Conservation (phyloP, 164 flowering plant species). For the Protea cynaroides region DNA sequence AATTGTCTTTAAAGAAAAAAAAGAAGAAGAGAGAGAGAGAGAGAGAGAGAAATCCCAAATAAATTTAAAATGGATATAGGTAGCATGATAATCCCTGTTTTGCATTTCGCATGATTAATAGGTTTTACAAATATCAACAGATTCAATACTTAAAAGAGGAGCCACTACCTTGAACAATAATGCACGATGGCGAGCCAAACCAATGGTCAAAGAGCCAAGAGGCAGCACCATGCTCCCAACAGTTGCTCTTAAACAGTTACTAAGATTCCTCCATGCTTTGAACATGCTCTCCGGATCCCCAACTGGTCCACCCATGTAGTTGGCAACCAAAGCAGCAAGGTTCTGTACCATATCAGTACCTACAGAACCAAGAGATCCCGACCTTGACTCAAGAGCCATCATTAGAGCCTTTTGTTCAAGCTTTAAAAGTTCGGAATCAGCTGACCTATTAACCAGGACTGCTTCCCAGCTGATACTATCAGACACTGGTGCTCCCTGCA, state of each 20-base stretch:
- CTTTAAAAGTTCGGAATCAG: constrained; percentile 63
- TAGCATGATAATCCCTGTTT: not conserved
- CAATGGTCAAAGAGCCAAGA: constrained; percentile 81
- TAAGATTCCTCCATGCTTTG: constrained; percentile 58
- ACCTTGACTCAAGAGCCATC: constrained; percentile 51
- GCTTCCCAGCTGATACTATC: constrained; percentile 82
- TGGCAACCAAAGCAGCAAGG: constrained; percentile 72
- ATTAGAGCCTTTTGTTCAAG: constrained; percentile 68
- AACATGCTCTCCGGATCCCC: constrained; percentile 74
- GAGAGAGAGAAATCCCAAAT: not conserved
- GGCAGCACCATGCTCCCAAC: constrained; percentile 85
- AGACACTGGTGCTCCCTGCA: constrained; percentile 69
- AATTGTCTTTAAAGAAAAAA: too few species aligned
- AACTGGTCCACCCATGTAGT: constrained; percentile 95
- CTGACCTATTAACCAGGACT: constrained; percentile 69
- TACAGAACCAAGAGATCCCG: constrained; percentile 28
- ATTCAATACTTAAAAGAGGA: not conserved
- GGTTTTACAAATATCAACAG: not conserved
- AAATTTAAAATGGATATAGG: not conserved
- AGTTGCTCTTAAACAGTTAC: constrained; percentile 46
- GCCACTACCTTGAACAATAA: constrained; percentile 74
- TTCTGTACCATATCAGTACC: constrained; percentile 43
- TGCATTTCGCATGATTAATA: not conserved
- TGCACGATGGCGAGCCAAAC: constrained; percentile 97
- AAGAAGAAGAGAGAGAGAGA: too few species aligned